A percentile compares a stretch with the other conserved stretches of the same genome.
Evolutionary conservation across 306 rosid species (phyloP).

Genomic region (Acacia confusa): DNA sequence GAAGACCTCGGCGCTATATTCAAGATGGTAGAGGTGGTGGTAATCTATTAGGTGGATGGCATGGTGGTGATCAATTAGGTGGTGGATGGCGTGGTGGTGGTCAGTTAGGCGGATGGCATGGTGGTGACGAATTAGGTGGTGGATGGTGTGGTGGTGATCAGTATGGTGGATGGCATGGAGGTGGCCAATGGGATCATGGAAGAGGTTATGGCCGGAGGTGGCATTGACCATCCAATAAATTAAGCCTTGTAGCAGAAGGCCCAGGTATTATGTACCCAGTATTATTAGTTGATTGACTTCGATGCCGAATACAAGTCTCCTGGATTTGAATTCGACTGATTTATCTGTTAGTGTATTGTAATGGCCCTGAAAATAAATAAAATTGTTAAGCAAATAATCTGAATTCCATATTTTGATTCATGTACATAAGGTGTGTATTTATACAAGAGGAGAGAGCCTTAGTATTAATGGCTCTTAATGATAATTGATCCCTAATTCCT

Average conservation of each 20-base stretch:
- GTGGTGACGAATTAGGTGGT: conserved; percentile 31
- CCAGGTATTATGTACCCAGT: conserved; percentile 11
- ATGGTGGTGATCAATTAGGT: conserved; percentile 38
- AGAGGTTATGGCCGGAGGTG: conserved; percentile 41
- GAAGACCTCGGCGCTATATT: conserved; percentile 46
- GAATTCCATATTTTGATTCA: no score
- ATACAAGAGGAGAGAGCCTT: no score
- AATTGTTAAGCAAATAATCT: no score
- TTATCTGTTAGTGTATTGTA: background rate
- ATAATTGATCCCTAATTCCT: no score
- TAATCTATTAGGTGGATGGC: conserved; percentile 32
- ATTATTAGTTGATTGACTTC: background rate
- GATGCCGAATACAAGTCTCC: background rate
- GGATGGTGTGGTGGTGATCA: conserved; percentile 32
- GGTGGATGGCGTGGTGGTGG: conserved; percentile 32
- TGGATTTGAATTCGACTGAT: no score
- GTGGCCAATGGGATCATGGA: conserved; percentile 31
- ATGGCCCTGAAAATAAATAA: no score
- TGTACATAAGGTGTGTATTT: no score
- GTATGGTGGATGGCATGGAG: conserved; percentile 9
- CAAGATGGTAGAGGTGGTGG: conserved; percentile 35
- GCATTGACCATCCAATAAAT: conserved; percentile 29
- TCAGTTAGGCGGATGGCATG: conserved; percentile 29
- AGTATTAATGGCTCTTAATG: no score
- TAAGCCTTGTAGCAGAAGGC: conserved; percentile 48